A percentile compares a stretch with the other conserved stretches of the same genome.
These are phyloP conservation scores for Nannochloris sp. DNA, from an alignment of 139 green algal species.

Conservation along the genomic window DNA sequence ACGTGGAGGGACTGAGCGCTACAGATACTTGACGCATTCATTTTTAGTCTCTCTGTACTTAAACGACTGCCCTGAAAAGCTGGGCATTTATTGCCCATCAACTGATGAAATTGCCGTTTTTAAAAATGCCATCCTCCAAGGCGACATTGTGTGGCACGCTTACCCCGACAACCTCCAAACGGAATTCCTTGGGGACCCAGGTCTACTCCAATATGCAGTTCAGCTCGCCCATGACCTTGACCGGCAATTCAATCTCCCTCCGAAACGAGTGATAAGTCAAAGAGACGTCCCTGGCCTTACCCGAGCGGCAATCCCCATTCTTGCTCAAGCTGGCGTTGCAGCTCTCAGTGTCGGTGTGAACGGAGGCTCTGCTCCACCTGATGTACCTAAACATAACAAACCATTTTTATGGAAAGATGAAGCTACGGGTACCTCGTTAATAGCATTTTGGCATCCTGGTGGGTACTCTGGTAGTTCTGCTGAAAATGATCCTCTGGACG, in stretches of 20 bases:
- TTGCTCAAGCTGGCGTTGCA: slow-evolving; percentile 17
- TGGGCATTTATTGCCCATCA: slow-evolving; percentile 45
- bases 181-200: slow-evolving; percentile 39
- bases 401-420: slow-evolving; percentile 37
- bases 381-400: slow-evolving; percentile 27
- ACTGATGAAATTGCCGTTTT: slow-evolving; percentile 13
- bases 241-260: slow-evolving; percentile 18
- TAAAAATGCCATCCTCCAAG: slow-evolving; percentile 20
- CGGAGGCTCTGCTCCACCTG: slow-evolving; percentile 25
- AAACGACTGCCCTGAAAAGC: slow-evolving; percentile 42
- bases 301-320: slow-evolving; percentile 34
- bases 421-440: slow-evolving; percentile 17
- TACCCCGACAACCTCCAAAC: slow-evolving; percentile 50
- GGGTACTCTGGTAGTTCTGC: background rate
- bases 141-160: slow-evolving; percentile 45
- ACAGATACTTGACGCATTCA: slow-evolving; percentile 35
- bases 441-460: slow-evolving; percentile 32
- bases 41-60: slow-evolving; percentile 51
- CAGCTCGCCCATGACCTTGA: slow-evolving; percentile 47
- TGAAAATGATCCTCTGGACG: background rate
- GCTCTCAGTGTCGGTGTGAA: slow-evolving; percentile 37
- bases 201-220: slow-evolving; percentile 30
- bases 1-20: slow-evolving; percentile 14
- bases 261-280: slow-evolving; percentile 47
- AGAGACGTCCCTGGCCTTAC: slow-evolving; percentile 56